Evolutionary conservation across 805 yeast genomes (phyloP).

Genomic region (Diddensiella santjacobensis): DNA sequence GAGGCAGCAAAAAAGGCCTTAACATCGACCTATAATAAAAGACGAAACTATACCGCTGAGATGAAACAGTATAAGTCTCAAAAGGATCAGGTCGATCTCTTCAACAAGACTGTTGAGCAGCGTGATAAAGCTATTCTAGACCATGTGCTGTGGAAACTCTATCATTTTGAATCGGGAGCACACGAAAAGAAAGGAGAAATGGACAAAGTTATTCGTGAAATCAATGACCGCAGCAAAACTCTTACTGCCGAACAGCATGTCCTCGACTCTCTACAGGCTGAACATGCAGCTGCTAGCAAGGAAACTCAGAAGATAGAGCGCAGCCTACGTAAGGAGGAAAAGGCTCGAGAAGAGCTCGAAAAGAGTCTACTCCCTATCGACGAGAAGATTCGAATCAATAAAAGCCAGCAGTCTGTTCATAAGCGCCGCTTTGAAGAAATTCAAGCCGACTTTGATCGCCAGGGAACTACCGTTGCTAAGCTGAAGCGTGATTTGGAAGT

Average conservation of each 20-base stretch:
- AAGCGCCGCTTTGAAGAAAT: conserved; percentile 50
- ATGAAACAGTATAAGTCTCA: conserved; percentile 75
- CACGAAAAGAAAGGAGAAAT: conserved; percentile 28
- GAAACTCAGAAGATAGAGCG: conserved; percentile 31
- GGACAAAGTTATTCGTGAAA: conserved; percentile 24
- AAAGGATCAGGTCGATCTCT: conserved; percentile 64
- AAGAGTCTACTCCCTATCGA: conserved; percentile 59
- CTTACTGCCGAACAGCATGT: conserved; percentile 22
- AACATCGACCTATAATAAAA: conserved; percentile 58
- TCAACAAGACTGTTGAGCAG: conserved; percentile 51
- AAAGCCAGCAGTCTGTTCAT: conserved; percentile 41
- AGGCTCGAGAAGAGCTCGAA: conserved; percentile 41
- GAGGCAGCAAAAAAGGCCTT: conserved; percentile 53
- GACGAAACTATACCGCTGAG: conserved; percentile 68
- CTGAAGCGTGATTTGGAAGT: conserved; percentile 46
- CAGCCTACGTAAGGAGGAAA: conserved; percentile 38
- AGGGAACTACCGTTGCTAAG: conserved; percentile 40
- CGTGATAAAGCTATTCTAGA: conserved; percentile 36
- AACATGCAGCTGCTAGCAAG: conserved; percentile 14
- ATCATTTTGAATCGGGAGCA: conserved; percentile 47
- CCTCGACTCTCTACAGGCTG: conserved; percentile 14
- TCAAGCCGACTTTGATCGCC: conserved; percentile 49
- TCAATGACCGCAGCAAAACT: conserved; percentile 13
- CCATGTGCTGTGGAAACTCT: conserved; percentile 60
- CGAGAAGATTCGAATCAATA: conserved; percentile 49